Evolutionary conservation across 495 filamentous ascomycete genomes (phyloP), one percentile per base, ranked within the genome.

Genomic region (Penicillium egyptiacum): DNA sequence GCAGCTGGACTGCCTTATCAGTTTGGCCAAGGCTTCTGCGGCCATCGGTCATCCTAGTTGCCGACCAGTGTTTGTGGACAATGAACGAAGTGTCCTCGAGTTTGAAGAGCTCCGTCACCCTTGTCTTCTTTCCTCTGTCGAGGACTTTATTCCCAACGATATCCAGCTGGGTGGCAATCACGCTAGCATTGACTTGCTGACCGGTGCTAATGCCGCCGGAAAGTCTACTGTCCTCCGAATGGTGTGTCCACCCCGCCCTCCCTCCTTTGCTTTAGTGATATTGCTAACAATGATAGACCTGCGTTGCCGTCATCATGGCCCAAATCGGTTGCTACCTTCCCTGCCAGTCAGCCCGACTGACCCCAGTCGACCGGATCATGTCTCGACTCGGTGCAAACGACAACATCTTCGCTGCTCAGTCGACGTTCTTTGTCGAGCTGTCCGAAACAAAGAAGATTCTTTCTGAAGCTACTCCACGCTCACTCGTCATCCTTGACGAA

Each of bases 371-470:
- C 70, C 89, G 94, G 42, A 98, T 99, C 79, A 99, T 99, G 95
- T 96, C 92, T 5, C 91, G 95, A 22, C 88, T 99, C 0, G 95
- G 95, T 14, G 95, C 95, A 46, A 96, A 98, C 67, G 94, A 99
- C 81, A 96, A 97, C 73, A 98, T 99, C 70, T 97, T 99, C 67
- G 95, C 93, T 22, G 91, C 93, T 3, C 95, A 99, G 73, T 92
- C 88, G 23, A 99, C 94, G 30, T 99, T 99, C 82, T 97, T 99
- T 70, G 93, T 99, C 46, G 94, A 99, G 71, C 80, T 99, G 8
- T 89, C 92, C 4, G 95, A 99, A 66, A 99, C 94, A 9, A 96
- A 97, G 76, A 98, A 98, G 79, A 99, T 99, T 50, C 85, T 99
- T 4, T 84, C 89, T 2, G 94, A 99, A 75, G 94, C 94, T 16